Base-by-base conservation (phyloP, 768 basidiomycete genomes). In the Tricholoma bakamatsutake region DNA sequence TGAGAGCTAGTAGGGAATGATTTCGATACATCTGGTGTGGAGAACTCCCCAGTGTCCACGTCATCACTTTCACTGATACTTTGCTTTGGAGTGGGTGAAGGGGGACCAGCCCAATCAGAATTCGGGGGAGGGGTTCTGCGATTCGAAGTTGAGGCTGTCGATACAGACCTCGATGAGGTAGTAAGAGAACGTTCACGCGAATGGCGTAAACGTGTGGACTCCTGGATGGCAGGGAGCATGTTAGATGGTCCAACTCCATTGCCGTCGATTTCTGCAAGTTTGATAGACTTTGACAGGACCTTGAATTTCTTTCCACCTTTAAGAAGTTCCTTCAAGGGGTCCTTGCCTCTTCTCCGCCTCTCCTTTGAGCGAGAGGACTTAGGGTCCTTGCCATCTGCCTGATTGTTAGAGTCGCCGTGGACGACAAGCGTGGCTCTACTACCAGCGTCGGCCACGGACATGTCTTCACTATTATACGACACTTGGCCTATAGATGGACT, bases 321-420 rank as follows among this genome's bases (percentile, higher is more conserved):
- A 34, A 80, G 57, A 0, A 82, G 63, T 45, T 83, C 83, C 57
- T 76, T 81, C 31, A 78, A 59, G 0, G 81, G 81, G 61, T 84
- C 81, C 62, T 83, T 85, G 11, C 80, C 80, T 48, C 84, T 73
- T 31, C 77, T 71, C 50, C 84, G 72, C 18, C 84, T 76, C 55
- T 85, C 84, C 67, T 85, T 85, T 7, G 82, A 73, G 27, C 83
- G 75, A 10, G 76, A 58, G 11, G 42, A 67, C 56, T 75, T 77
- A 49, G 56, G 31, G 8, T 64, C 66, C 42, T 65, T 67, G 15
- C 58, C 27, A 30, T 67, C 65, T 8, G 35, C 37, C 18, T 57
- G 59, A 42, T 55, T 56, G 45, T 54, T 50, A 31, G 42, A 47
- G 21, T 40, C 58, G 50, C 60, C 59, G 48, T 55, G 54, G 54